Conservation (phyloP, 2,329 filamentous ascomycete species). For the Trichoderma gracile region DNA sequence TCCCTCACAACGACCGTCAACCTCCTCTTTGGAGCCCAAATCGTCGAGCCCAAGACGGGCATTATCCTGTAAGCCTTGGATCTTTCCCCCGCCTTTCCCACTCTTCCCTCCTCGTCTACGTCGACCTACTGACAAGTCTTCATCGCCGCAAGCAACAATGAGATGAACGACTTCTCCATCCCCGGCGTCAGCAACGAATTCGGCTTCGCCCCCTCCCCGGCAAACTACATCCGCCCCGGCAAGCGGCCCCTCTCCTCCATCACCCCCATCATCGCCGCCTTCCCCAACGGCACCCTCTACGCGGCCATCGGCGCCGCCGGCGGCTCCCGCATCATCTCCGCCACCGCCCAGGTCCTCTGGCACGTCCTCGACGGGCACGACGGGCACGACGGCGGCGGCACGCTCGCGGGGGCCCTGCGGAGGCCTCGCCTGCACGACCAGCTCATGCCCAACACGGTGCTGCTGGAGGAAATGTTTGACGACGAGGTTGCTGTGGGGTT, state of each 20-base stretch:
- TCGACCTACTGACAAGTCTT: background rate
- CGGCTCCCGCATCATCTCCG: conserved; percentile 79
- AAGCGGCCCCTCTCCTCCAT: conserved; percentile 86
- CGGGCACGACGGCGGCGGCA: too few species aligned
- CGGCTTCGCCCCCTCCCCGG: conserved; percentile 75
- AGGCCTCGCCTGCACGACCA: conserved; percentile 78
- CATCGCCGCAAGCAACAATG: conserved; percentile 50
- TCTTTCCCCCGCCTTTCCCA: conserved; percentile 38
- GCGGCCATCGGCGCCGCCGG: conserved; percentile 75
- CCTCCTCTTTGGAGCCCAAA: conserved; percentile 74
- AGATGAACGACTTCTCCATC: conserved; percentile 83
- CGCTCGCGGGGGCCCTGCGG: conserved; percentile 61
- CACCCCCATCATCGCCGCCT: conserved; percentile 72
- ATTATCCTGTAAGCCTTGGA: conserved; percentile 69
- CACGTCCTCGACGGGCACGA: conserved; percentile 70
- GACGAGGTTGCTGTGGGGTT: conserved; percentile 65
- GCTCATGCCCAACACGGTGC: conserved; percentile 67
- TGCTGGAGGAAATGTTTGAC: conserved; percentile 69
- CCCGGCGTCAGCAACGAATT: conserved; percentile 77
- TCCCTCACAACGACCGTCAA: conserved; percentile 87
- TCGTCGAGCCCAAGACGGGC: conserved; percentile 80
- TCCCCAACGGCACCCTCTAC: conserved; percentile 63
- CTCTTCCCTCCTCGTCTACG: background rate
- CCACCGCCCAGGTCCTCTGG: conserved; percentile 73
- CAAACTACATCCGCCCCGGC: conserved; percentile 77